Conservation (phyloP, 2,329 filamentous ascomycete species). For the Aspergillus sp. region DNA sequence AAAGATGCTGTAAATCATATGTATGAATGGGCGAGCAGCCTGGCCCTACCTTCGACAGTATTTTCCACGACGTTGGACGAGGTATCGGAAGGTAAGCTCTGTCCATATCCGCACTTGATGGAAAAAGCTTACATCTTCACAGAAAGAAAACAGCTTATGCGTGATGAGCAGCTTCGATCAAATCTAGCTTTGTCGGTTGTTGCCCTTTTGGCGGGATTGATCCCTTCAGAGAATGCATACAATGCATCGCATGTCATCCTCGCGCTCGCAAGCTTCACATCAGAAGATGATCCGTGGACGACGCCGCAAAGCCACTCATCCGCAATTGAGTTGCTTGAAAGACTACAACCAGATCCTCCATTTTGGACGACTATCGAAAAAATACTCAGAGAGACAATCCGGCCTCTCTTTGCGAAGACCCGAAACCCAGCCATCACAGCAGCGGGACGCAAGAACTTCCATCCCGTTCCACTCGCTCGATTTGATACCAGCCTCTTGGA, state of each 20-base stretch:
- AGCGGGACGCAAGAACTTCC: conserved; percentile 44
- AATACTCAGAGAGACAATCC: conserved; percentile 29
- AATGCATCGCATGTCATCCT: conserved; percentile 27
- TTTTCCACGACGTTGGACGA: conserved; percentile 32
- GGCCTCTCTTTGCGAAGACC: conserved; percentile 42
- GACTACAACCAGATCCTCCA: not conserved
- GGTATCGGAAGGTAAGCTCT: conserved; percentile 13
- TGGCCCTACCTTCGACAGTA: conserved; percentile 31
- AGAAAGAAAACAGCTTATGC: conserved; percentile 22
- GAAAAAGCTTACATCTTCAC: not conserved
- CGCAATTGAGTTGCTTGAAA: conserved; percentile 18
- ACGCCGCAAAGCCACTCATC: conserved; percentile 21
- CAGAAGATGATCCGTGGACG: conserved; percentile 35
- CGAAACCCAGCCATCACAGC: conserved; percentile 43
- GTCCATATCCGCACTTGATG: too few relatives aligned
- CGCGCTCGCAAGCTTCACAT: conserved; percentile 33
- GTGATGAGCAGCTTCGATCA: conserved; percentile 24
- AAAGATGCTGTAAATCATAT: conserved; percentile 24
- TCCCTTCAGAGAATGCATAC: conserved; percentile 19
- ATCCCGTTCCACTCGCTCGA: conserved; percentile 35
- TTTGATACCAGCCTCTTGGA: conserved; percentile 38
- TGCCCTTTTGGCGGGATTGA: conserved; percentile 14
- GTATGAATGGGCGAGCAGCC: conserved; percentile 31
- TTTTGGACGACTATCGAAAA: conserved; percentile 20
- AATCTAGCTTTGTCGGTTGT: conserved; percentile 32